Evolutionary conservation across 768 basidiomycete species (phyloP).

Genomic region (Xerocomellus intermedius): DNA sequence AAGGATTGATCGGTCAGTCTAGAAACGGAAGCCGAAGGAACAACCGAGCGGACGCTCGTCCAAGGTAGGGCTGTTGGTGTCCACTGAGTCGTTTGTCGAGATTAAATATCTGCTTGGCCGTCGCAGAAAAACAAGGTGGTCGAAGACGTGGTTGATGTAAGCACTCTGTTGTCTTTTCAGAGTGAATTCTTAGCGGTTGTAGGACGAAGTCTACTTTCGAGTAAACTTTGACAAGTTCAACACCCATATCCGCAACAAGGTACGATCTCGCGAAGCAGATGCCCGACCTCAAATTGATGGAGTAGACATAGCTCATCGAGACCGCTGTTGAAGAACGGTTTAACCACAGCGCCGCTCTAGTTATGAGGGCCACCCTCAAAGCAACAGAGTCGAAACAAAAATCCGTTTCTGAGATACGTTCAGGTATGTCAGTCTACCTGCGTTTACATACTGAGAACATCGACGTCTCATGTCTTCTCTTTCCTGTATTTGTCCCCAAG

Average conservation of each 20-base stretch:
- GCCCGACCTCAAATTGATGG: slow-evolving; percentile 11
- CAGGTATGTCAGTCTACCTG: slow-evolving; percentile 43
- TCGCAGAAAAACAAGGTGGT: slow-evolving; percentile 44
- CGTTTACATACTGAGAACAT: not conserved
- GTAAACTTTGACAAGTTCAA: slow-evolving; percentile 90
- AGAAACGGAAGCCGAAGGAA: slow-evolving; percentile 67
- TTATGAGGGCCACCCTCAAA: slow-evolving; percentile 70
- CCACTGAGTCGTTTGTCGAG: not conserved
- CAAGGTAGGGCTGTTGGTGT: slow-evolving; percentile 44
- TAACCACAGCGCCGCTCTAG: slow-evolving; percentile 69
- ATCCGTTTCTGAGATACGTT: slow-evolving; percentile 57
- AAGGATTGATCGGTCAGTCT: slow-evolving; percentile 23
- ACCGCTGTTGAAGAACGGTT: slow-evolving; percentile 75
- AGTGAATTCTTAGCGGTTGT: slow-evolving; percentile 1
- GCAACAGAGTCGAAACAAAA: slow-evolving; percentile 65
- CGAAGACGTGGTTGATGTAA: slow-evolving; percentile 66
- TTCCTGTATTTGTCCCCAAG: slow-evolving; percentile 34
- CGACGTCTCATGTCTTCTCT: not conserved
- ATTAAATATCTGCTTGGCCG: slow-evolving; percentile 24
- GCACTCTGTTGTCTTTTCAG: slow-evolving; percentile 20
- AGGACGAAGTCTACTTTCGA: slow-evolving; percentile 78
- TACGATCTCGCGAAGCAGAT: slow-evolving; percentile 32
- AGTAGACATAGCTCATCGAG: slow-evolving; percentile 62
- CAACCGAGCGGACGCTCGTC: slow-evolving; percentile 41
- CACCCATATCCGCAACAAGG: slow-evolving; percentile 83